Conservation (phyloP, 2,329 filamentous ascomycete genomes). For the Penicillium fuscoglaucum region DNA sequence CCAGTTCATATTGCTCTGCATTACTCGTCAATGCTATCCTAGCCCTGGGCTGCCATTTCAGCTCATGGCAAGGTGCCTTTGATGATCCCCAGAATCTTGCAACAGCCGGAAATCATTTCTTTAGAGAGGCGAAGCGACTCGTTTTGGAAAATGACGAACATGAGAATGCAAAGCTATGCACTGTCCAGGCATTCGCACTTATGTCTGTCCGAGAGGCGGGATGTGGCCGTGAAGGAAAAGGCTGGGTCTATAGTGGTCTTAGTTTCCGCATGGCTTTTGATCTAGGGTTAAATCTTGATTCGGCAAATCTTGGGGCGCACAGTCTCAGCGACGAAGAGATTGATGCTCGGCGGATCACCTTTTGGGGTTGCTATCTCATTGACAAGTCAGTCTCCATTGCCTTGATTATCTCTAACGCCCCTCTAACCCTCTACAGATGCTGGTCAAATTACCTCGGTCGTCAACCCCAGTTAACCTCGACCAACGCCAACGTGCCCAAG, state of each 20-base stretch:
- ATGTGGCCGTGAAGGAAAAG: conserved; percentile 88
- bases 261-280: conserved; percentile 97
- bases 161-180: conserved; percentile 82
- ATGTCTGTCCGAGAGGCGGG: conserved; percentile 97
- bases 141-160: conserved; percentile 92
- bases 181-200: conserved; percentile 86
- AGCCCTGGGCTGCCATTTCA: conserved; percentile 91
- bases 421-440: conserved; percentile 53
- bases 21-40: conserved; percentile 92
- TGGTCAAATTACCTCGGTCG: conserved; percentile 97
- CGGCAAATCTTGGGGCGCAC: conserved; percentile 62
- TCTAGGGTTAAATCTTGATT: conserved; percentile 84
- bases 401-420: background rate
- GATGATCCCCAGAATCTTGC: conserved; percentile 70
- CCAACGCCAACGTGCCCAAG: conserved; percentile 79
- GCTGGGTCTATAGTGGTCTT: conserved; percentile 98
- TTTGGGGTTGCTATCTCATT: conserved; percentile 98
- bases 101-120: conserved; percentile 94
- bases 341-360: conserved; percentile 86
- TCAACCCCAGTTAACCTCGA: conserved; percentile 78
- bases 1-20: conserved; percentile 79
- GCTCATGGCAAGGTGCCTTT: conserved; percentile 70
- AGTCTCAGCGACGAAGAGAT: conserved; percentile 77
- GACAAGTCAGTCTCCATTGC: conserved; percentile 65
- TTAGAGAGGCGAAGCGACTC: conserved; percentile 85